Evolutionary conservation across 352 stramenopile species (phyloP), one percentile per base, ranked within the genome.

Genomic region (Pythium chondricola): DNA sequence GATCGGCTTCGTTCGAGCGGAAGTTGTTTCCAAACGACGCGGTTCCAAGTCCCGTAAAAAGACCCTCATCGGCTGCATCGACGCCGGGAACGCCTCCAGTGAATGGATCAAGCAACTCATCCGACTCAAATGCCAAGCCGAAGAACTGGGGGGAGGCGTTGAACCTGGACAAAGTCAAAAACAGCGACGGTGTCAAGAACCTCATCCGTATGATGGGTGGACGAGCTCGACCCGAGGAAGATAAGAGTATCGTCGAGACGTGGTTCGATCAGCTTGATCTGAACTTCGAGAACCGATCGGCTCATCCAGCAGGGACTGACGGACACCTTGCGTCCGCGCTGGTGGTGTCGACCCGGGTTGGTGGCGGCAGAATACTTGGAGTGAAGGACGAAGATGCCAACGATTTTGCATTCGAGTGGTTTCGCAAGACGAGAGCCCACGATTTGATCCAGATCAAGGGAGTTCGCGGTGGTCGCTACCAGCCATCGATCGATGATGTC

Each of bases 101-200:
- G 4, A 56, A 39, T 29, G 50, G 56, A 36, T 52, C 63, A 0
- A n/a, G 22, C 22, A 13, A 21, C 22, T 36, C 37, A 52, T 61
- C 4, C 26, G 58, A 55, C 4, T 58, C 59, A 1, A 32, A 54
- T 0, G 46, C 52, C 11, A 85, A 85, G 40, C 70, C 38, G 7
- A 63, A 58, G 31, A 55, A 61, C 24, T 77, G 62, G 63, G 56
- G 63, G 11, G 58, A 77, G 22, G 61, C 65, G 0, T 68, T 86
- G 21, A 71, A 69, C 17, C 44, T 84, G 9, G 74, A 83, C 13
- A 83, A 84, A 35, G 73, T 86, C 26, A 69, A 78, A 32, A 75
- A 82, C 40, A 74, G 71, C 1, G 79, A 90, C 13, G 72, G 72
- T 13, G 64, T 91, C 40, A 87, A 88, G 66, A 91, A 72, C 45